Evolutionary conservation across 2,329 filamentous ascomycete genomes (phyloP).

Genomic region (Verticillium nonalfalfae): DNA sequence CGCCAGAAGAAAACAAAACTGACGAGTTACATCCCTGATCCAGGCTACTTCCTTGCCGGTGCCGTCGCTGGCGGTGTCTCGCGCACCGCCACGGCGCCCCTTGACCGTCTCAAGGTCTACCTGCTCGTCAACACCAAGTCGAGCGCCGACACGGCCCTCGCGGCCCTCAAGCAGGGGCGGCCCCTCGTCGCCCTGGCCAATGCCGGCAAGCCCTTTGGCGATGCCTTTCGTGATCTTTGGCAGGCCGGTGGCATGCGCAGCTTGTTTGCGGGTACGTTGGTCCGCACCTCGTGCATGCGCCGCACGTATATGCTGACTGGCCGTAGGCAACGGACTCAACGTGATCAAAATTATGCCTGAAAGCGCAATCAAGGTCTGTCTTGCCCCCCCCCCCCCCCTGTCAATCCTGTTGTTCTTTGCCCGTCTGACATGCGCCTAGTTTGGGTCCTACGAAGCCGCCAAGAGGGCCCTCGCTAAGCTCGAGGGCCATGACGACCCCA

Average conservation of each 20-base stretch:
- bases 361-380: constrained; percentile 74
- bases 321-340: constrained; percentile 84
- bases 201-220: constrained; percentile 61
- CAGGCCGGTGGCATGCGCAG: constrained; percentile 78
- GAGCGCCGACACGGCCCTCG: constrained; percentile 49
- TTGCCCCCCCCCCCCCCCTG: too few relatives aligned
- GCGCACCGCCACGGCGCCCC: constrained; percentile 87
- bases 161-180: constrained; percentile 65
- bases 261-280: constrained; percentile 76
- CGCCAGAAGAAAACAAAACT: constrained; percentile 43
- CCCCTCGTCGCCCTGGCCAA: constrained; percentile 58
- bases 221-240: constrained; percentile 75
- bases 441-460: constrained; percentile 92
- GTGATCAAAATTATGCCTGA: constrained; percentile 98
- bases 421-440: constrained; percentile 34
- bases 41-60: constrained; percentile 97
- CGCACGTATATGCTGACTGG: neutral
- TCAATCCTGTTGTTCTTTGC: neutral
- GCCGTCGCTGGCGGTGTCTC: constrained; percentile 92
- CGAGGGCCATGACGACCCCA: constrained; percentile 82
- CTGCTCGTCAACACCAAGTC: constrained; percentile 82
- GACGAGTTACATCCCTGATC: constrained; percentile 68
- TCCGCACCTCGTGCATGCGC: neutral
- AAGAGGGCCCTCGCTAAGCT: constrained; percentile 81
- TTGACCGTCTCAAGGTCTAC: constrained; percentile 96